phyloP scores from a whole-genome alignment of 192 early-diverging fungal species.

The Neocallimastix lanati region DNA sequence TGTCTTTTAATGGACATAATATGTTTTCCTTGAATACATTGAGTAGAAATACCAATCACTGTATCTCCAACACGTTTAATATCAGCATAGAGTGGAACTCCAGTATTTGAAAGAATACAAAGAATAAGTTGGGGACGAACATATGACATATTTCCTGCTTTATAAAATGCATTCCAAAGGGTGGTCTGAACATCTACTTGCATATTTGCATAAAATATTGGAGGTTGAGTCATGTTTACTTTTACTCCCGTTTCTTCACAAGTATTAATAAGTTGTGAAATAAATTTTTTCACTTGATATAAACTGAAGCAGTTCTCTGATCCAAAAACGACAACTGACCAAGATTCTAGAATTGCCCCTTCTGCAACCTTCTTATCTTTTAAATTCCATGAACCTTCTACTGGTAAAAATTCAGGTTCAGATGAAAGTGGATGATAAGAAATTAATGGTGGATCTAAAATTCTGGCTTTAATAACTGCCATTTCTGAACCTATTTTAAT shows the following conservation, averaged over 20 bases:
- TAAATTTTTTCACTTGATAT: conserved; percentile 41
- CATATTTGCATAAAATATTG: conserved; percentile 31
- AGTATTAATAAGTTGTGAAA: conserved; percentile 51
- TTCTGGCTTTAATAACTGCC: conserved; percentile 23
- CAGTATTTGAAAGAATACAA: conserved; percentile 65
- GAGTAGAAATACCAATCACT: conserved; percentile 70
- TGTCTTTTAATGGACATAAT: conserved; percentile 56
- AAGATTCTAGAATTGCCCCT: conserved; percentile 56
- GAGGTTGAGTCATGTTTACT: conserved; percentile 28
- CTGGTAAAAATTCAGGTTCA: conserved; percentile 34
- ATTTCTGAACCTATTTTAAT: conserved; percentile 36
- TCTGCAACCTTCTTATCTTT: conserved; percentile 34
- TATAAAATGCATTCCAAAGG: conserved; percentile 49
- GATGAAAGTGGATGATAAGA: conserved; percentile 44
- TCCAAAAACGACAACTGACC: conserved; percentile 65
- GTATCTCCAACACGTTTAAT: conserved; percentile 82
- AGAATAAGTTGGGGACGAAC: conserved; percentile 62
- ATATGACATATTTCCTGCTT: conserved; percentile 38
- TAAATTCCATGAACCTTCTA: conserved; percentile 16
- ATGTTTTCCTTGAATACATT: conserved; percentile 76
- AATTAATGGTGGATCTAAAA: conserved; percentile 64
- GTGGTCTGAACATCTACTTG: conserved; percentile 48
- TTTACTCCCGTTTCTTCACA: conserved; percentile 56
- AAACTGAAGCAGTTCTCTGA: conserved; percentile 25
- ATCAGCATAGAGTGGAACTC: conserved; percentile 59